A percentile compares a stretch with the other conserved stretches of the same genome.
phyloP scores from a whole-genome alignment of 2,329 filamentous ascomycete species.

The Apiospora saccharicola region DNA sequence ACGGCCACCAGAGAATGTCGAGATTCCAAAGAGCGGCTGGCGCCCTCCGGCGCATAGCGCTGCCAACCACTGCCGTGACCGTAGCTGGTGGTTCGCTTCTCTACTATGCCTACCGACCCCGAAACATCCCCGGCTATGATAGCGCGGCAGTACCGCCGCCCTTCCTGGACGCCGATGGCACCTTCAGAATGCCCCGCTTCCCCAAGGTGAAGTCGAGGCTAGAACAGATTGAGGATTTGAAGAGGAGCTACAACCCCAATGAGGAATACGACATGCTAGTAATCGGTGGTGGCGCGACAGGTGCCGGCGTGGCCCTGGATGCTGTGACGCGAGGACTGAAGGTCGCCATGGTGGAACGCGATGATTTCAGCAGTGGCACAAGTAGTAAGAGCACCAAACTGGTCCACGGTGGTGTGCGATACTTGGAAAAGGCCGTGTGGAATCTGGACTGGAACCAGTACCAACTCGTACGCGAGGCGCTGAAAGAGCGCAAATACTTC shows the following conservation, averaged over 20 bases:
- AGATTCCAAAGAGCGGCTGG: slow-evolving; percentile 40
- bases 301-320: slow-evolving; percentile 75
- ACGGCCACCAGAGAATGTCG: slow-evolving; percentile 35
- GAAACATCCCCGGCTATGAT: slow-evolving; percentile 75
- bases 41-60: slow-evolving; percentile 51
- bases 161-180: slow-evolving; percentile 71
- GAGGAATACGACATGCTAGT: slow-evolving; percentile 73
- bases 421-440: slow-evolving; percentile 79
- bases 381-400: slow-evolving; percentile 80
- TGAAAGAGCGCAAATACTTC: slow-evolving; percentile 79
- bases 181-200: slow-evolving; percentile 71
- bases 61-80: slow-evolving; percentile 51
- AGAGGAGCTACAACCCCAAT: slow-evolving; percentile 48
- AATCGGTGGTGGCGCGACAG: slow-evolving; percentile 76
- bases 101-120: slow-evolving; percentile 68
- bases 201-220: slow-evolving; percentile 67
- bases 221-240: slow-evolving; percentile 70
- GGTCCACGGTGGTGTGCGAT: slow-evolving; percentile 78
- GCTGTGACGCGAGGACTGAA: slow-evolving; percentile 75
- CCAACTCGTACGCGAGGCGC: slow-evolving; percentile 73
- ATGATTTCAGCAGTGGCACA: slow-evolving; percentile 77
- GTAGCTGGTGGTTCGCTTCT: slow-evolving; percentile 54
- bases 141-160: slow-evolving; percentile 74
- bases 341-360: slow-evolving; percentile 75
- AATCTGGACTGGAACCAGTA: slow-evolving; percentile 79